These are phyloP conservation scores for Knoxdaviesia capensis DNA, from an alignment of 2,329 filamentous ascomycete species.

Conservation along the genomic window DNA sequence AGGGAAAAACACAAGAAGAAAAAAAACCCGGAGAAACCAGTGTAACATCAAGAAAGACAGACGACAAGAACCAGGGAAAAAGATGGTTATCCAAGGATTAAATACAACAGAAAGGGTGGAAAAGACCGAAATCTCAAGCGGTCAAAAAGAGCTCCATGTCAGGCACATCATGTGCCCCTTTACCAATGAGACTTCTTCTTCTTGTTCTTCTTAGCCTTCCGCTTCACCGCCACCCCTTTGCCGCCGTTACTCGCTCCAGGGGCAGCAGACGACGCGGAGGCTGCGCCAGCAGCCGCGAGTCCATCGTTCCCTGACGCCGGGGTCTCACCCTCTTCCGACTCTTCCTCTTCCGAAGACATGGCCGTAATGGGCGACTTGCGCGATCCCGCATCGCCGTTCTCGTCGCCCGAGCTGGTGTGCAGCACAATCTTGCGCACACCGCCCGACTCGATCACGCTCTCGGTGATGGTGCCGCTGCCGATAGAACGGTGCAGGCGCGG, in stretches of 20 bases:
- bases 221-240: not conserved
- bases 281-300: not conserved
- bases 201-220: slow-evolving; percentile 2
- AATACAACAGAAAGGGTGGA: not conserved
- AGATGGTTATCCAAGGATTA: not conserved
- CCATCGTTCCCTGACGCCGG: not conserved
- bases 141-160: not conserved
- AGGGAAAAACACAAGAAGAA: too few species aligned
- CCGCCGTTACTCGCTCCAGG: not conserved
- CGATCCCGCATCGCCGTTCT: slow-evolving; percentile 4
- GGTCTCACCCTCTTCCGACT: not conserved
- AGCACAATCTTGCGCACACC: slow-evolving; percentile 60
- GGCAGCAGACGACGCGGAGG: not conserved
- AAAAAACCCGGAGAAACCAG: not conserved
- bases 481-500: slow-evolving; percentile 20
- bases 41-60: not conserved
- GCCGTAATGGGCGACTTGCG: not conserved
- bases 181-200: not conserved
- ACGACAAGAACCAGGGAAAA: not conserved
- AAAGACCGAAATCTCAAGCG: not conserved
- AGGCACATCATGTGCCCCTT: too few species aligned
- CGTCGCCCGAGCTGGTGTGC: slow-evolving; percentile 16
- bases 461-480: slow-evolving; percentile 58
- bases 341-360: not conserved
- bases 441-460: slow-evolving; percentile 54